Conservation (phyloP, 257 asterid genomes). For the Nicotiana paniculata region DNA sequence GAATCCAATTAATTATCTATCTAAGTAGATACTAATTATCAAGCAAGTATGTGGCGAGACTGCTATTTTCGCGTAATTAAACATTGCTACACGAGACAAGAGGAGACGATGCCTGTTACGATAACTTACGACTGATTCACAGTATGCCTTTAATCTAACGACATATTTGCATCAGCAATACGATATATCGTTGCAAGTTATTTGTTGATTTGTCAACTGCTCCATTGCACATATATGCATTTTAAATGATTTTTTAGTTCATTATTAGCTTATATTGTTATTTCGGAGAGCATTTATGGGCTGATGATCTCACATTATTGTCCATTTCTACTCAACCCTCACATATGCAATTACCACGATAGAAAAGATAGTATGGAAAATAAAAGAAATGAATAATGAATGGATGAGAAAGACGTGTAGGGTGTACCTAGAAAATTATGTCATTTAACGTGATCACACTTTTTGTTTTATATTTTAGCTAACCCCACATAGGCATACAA, state of each 20-base stretch:
- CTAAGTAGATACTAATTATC: too few relatives aligned
- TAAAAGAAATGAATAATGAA: not conserved
- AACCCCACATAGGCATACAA: too few relatives aligned
- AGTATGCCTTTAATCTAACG: too few relatives aligned
- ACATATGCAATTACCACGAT: not conserved
- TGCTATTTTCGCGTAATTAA: too few relatives aligned
- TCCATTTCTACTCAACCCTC: not conserved
- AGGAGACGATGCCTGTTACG: too few relatives aligned
- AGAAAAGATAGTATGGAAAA: not conserved
- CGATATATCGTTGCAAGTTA: not conserved
- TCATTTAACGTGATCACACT: not conserved
- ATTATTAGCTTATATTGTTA: not conserved
- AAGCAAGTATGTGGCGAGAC: too few relatives aligned
- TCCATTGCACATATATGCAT: not conserved
- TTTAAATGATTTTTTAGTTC: not conserved
- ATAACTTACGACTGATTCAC: too few relatives aligned
- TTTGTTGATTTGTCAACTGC: not conserved
- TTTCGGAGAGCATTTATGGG: not conserved
- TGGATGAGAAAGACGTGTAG: not conserved
- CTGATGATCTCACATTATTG: slow-evolving; percentile 3
- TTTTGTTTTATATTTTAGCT: not conserved
- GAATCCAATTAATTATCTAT: too few relatives aligned
- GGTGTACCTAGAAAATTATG: too few relatives aligned
- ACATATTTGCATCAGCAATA: not conserved
- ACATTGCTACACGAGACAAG: too few relatives aligned